Percentiles rank a stretch among this genome's conserved stretches.
Evolutionary conservation across 1,284 basidiomycete species (phyloP).

Genomic region (Uromyces viciae-fabae): DNA sequence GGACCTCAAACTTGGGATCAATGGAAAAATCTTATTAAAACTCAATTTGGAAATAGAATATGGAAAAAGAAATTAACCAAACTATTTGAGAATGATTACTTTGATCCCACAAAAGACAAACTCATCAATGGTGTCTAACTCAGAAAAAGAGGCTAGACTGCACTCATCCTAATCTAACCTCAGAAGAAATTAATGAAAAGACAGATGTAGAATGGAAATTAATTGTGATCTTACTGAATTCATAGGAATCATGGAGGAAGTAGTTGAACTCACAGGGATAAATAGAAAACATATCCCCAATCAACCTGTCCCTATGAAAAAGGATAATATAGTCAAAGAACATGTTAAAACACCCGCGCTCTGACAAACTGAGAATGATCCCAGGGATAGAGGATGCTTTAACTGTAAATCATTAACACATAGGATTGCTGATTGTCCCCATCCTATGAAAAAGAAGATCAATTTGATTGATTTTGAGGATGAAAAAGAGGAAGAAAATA

Average conservation of each 20-base stretch:
- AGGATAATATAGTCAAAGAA: background rate
- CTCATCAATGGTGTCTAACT: background rate
- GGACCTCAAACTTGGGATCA: background rate
- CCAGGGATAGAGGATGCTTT: background rate
- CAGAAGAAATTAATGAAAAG: conserved; percentile 3
- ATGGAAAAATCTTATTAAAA: background rate
- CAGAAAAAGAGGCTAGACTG: background rate
- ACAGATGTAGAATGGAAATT: background rate
- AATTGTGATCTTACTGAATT: background rate
- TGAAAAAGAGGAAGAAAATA: background rate
- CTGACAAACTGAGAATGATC: background rate
- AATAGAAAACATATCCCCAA: background rate
- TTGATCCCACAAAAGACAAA: background rate
- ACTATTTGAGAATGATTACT: background rate
- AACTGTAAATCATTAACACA: background rate
- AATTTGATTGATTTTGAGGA: background rate
- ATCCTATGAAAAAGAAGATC: background rate
- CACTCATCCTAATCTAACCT: background rate
- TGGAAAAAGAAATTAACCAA: background rate
- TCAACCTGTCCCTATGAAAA: too few species aligned
- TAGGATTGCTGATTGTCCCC: background rate
- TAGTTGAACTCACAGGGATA: background rate
- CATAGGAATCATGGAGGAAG: background rate
- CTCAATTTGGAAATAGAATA: background rate
- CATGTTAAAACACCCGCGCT: background rate